phyloP scores from a whole-genome alignment of 2,329 filamentous ascomycete genomes.

The Pseudogymnoascus sp. region DNA sequence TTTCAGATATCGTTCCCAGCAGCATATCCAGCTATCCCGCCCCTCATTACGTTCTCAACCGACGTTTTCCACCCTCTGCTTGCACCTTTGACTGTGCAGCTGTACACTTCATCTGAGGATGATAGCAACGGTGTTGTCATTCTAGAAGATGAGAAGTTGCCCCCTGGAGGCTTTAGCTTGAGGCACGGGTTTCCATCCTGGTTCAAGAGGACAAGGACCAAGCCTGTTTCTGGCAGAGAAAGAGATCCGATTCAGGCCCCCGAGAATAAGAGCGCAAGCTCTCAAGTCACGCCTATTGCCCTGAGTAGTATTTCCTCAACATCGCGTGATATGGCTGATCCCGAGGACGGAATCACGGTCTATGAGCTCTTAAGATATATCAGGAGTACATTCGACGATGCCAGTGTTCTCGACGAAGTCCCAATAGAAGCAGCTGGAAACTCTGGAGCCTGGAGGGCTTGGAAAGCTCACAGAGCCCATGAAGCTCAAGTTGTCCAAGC shows the following conservation, averaged over 20 bases:
- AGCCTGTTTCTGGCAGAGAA: conserved; percentile 32
- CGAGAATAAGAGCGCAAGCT: background rate
- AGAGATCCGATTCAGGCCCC: background rate
- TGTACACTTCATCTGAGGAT: conserved; percentile 73
- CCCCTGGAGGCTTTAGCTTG: conserved; percentile 83
- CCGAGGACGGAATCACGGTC: conserved; percentile 34
- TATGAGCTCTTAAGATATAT: conserved; percentile 73
- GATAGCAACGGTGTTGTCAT: conserved; percentile 72
- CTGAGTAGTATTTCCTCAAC: background rate
- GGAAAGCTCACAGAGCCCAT: conserved; percentile 61
- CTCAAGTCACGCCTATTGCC: background rate
- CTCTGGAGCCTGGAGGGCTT: conserved; percentile 87
- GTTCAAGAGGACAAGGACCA: conserved; percentile 58
- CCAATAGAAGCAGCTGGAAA: conserved; percentile 80
- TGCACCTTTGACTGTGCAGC: conserved; percentile 88
- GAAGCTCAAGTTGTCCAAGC: conserved; percentile 20
- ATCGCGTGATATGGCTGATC: conserved; percentile 9
- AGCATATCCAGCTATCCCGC: conserved; percentile 69
- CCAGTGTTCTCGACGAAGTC: conserved; percentile 66
- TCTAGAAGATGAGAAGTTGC: conserved; percentile 71
- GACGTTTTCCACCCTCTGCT: conserved; percentile 94
- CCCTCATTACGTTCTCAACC: conserved; percentile 78
- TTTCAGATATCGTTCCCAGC: conserved; percentile 85
- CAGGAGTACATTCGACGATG: conserved; percentile 71
- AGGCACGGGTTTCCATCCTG: conserved; percentile 85